A percentile compares a stretch with the other conserved stretches of the same genome.
Evolutionary conservation across 352 stramenopile species (phyloP).

Genomic region (Globisporangium spinosum): DNA sequence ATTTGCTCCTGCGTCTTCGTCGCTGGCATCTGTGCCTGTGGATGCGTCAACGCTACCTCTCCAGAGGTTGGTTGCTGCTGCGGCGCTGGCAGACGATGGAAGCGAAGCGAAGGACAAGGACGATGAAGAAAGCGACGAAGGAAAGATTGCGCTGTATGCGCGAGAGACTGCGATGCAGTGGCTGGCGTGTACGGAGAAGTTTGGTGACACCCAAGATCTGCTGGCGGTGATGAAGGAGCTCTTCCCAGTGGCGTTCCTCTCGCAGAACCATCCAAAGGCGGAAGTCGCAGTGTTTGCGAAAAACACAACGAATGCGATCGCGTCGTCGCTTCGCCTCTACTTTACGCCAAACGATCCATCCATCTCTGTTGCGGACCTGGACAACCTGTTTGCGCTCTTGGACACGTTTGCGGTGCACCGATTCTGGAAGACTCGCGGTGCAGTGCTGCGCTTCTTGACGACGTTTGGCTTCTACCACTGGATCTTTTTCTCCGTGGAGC

Average conservation of each 20-base stretch:
- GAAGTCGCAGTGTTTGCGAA: conserved; percentile 66
- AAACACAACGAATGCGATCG: conserved; percentile 51
- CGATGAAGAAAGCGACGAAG: conserved; percentile 12
- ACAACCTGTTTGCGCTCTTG: conserved; percentile 36
- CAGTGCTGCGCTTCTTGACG: conserved; percentile 69
- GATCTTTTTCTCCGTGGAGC: conserved; percentile 36
- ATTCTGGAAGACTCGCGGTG: conserved; percentile 67
- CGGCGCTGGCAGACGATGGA: conserved; percentile 9
- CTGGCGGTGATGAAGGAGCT: conserved; percentile 40
- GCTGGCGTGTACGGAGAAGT: conserved; percentile 47
- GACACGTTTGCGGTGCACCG: conserved; percentile 36
- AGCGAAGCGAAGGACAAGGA: conserved; percentile 1
- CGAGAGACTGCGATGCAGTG: conserved; percentile 74
- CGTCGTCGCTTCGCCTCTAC: conserved; percentile 53
- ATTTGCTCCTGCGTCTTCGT: conserved; percentile 10
- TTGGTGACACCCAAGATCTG: conserved; percentile 45
- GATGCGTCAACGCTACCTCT: conserved; percentile 16
- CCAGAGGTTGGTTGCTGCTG: conserved; percentile 9
- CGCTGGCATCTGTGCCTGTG: conserved; percentile 6
- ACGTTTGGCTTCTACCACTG: conserved; percentile 78
- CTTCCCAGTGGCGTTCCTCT: conserved; percentile 61
- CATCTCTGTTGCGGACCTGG: conserved; percentile 12
- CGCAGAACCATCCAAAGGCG: conserved; percentile 63
- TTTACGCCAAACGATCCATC: conserved; percentile 13
- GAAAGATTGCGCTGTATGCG: conserved; percentile 32